Conservation (phyloP, 495 filamentous ascomycete species). For the Hapsidospora chrysogenum region DNA sequence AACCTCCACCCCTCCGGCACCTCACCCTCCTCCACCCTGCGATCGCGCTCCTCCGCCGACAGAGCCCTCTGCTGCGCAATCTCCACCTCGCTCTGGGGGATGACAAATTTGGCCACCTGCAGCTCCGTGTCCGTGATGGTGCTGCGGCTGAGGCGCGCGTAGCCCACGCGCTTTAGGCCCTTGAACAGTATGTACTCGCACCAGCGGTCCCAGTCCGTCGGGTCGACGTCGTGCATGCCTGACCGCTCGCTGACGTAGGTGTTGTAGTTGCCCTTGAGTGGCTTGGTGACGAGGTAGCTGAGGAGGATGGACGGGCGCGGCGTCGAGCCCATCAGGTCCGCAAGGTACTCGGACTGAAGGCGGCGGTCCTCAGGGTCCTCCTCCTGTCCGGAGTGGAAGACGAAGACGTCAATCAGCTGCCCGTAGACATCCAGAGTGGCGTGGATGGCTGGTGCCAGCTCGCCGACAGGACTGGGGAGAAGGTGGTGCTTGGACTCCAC, state of each 20-base stretch:
- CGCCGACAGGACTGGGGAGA: slow-evolving; percentile 81
- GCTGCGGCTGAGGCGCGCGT: slow-evolving; percentile 72
- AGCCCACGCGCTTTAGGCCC: slow-evolving; percentile 68
- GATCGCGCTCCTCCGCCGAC: slow-evolving; percentile 13
- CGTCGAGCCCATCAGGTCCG: slow-evolving; percentile 73
- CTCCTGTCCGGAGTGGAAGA: slow-evolving; percentile 98
- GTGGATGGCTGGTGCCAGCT: slow-evolving; percentile 90
- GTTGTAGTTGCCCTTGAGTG: slow-evolving; percentile 89
- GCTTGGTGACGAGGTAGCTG: slow-evolving; percentile 84
- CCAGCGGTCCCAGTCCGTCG: slow-evolving; percentile 91
- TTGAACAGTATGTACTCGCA: slow-evolving; percentile 99
- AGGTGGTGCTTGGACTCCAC: slow-evolving; percentile 93
- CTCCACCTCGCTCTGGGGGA: slow-evolving; percentile 52
- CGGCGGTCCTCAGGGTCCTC: slow-evolving; percentile 90
- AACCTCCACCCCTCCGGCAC: slow-evolving; percentile 66
- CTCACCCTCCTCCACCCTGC: slow-evolving; percentile 39
- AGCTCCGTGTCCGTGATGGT: slow-evolving; percentile 97
- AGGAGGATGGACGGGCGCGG: slow-evolving; percentile 71
- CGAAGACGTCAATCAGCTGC: slow-evolving; percentile 77
- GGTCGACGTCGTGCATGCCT: slow-evolving; percentile 92
- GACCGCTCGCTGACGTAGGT: slow-evolving; percentile 76
- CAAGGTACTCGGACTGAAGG: slow-evolving; percentile 73
- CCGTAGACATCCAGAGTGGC: slow-evolving; percentile 91
- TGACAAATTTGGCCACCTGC: slow-evolving; percentile 89
- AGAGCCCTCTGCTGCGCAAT: slow-evolving; percentile 25